phyloP scores from a whole-genome alignment of 1,139 yeast genomes.

The Yamadazyma sp. region DNA sequence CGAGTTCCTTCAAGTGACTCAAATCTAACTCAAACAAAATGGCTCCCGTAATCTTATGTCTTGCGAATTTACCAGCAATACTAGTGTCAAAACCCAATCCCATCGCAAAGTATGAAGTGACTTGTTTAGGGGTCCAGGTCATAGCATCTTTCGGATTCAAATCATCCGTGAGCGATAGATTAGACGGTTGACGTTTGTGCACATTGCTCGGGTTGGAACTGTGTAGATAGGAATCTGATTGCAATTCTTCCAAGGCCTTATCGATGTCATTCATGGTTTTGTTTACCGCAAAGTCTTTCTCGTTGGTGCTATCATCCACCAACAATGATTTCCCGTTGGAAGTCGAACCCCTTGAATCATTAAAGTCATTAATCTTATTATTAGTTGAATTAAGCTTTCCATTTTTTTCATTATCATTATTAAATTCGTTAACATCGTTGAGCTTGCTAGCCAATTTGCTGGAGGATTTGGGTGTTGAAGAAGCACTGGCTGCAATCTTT shows the following conservation, averaged over 20 bases:
- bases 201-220: slow-evolving; percentile 4
- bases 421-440: slow-evolving; percentile 3
- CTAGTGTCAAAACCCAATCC: slow-evolving; percentile 70
- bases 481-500: too few relatives aligned
- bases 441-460: background rate
- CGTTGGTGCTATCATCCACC: background rate
- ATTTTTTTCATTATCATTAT: slow-evolving; percentile 7
- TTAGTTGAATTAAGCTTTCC: slow-evolving; percentile 1
- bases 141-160: slow-evolving; percentile 52
- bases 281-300: slow-evolving; percentile 29
- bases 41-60: slow-evolving; percentile 86
- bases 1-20: slow-evolving; percentile 84
- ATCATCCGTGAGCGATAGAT: slow-evolving; percentile 29
- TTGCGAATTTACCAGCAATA: slow-evolving; percentile 74
- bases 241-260: slow-evolving; percentile 74
- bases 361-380: slow-evolving; percentile 6
- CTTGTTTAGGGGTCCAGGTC: slow-evolving; percentile 87
- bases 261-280: slow-evolving; percentile 81
- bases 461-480: background rate
- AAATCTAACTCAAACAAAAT: slow-evolving; percentile 84
- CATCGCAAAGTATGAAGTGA: slow-evolving; percentile 67
- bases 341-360: slow-evolving; percentile 3
- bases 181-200: slow-evolving; percentile 19
- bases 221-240: slow-evolving; percentile 25
- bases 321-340: background rate